Percentiles rank a stretch among this genome's conserved stretches.
phyloP scores from a whole-genome alignment of 192 early-diverging fungal species.

The Jimgerdemannia flammicorona region DNA sequence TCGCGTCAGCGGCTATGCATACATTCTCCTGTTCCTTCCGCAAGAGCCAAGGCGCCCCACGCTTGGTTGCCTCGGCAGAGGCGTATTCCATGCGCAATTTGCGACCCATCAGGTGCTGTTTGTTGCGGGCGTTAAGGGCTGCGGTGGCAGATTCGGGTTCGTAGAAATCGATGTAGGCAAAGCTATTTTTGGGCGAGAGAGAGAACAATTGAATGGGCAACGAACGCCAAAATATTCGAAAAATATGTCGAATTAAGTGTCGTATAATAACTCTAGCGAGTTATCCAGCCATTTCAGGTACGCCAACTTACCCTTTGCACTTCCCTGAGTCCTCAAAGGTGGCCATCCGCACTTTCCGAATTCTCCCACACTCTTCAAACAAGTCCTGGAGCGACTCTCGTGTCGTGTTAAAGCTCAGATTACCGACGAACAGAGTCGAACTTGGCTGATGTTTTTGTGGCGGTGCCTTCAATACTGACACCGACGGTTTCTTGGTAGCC shows the following conservation, averaged over 20 bases:
- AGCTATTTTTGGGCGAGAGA: slow-evolving; percentile 23
- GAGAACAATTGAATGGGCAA: not conserved
- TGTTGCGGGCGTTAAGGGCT: slow-evolving; percentile 54
- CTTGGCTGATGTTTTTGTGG: slow-evolving; percentile 24
- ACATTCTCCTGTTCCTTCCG: slow-evolving; percentile 37
- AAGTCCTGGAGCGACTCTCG: slow-evolving; percentile 42
- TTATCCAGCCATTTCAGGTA: not conserved
- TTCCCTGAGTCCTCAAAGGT: slow-evolving; percentile 75
- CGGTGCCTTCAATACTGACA: slow-evolving; percentile 45
- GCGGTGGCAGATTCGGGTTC: slow-evolving; percentile 57
- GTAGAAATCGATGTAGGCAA: slow-evolving; percentile 68
- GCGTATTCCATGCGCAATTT: slow-evolving; percentile 66
- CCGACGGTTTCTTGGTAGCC: slow-evolving; percentile 25
- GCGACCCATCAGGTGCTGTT: slow-evolving; percentile 51
- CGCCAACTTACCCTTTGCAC: slow-evolving; percentile 59
- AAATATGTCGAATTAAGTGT: not conserved
- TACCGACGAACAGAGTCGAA: slow-evolving; percentile 67
- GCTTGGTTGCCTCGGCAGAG: slow-evolving; percentile 58
- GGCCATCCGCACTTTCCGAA: slow-evolving; percentile 63
- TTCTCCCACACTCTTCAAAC: slow-evolving; percentile 60
- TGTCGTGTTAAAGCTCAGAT: slow-evolving; percentile 58
- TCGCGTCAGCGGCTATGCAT: slow-evolving; percentile 24
- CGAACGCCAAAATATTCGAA: not conserved
- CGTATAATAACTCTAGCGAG: not conserved
- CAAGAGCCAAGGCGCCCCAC: slow-evolving; percentile 61